Conservation (phyloP, 192 early-diverging fungal genomes). For the Umbelopsis sp. region DNA sequence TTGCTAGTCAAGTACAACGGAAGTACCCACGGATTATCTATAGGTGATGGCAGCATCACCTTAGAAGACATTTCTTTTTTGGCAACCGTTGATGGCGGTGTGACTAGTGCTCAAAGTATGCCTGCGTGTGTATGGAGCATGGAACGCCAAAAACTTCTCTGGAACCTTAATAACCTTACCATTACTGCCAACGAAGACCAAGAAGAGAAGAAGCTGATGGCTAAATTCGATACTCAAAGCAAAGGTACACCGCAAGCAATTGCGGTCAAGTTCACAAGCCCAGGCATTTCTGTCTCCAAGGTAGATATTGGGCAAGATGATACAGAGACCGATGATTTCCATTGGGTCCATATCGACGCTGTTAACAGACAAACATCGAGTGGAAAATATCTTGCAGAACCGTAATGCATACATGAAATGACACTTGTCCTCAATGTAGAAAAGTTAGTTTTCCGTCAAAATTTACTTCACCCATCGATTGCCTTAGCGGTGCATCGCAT, state of each 20-base stretch:
- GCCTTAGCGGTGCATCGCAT: too few species aligned
- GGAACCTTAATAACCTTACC: constrained; percentile 44
- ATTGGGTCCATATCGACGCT: constrained; percentile 7
- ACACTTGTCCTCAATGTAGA: too few species aligned
- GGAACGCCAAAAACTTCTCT: constrained; percentile 52
- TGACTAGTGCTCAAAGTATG: constrained; percentile 46
- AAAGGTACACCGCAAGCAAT: constrained; percentile 44
- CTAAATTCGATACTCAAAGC: constrained; percentile 44
- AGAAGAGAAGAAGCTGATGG: constrained; percentile 44
- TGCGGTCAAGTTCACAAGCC: constrained; percentile 41
- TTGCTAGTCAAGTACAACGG: constrained; percentile 52
- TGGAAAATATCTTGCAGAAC: constrained; percentile 19
- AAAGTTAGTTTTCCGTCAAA: too few species aligned
- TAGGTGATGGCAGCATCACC: not conserved
- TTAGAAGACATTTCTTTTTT: constrained; percentile 48
- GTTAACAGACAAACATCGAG: constrained; percentile 14
- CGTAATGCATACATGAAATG: not conserved
- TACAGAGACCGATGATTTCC: not conserved
- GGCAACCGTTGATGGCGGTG: constrained; percentile 47
- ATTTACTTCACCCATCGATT: too few species aligned
- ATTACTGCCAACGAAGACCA: constrained; percentile 17
- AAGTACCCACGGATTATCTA: constrained; percentile 21
- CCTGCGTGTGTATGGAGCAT: constrained; percentile 52
- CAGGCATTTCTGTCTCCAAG: constrained; percentile 34
- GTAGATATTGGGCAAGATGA: constrained; percentile 22